Conservation (phyloP, 2,329 filamentous ascomycete species). For the Aspergillus carbonarius region DNA sequence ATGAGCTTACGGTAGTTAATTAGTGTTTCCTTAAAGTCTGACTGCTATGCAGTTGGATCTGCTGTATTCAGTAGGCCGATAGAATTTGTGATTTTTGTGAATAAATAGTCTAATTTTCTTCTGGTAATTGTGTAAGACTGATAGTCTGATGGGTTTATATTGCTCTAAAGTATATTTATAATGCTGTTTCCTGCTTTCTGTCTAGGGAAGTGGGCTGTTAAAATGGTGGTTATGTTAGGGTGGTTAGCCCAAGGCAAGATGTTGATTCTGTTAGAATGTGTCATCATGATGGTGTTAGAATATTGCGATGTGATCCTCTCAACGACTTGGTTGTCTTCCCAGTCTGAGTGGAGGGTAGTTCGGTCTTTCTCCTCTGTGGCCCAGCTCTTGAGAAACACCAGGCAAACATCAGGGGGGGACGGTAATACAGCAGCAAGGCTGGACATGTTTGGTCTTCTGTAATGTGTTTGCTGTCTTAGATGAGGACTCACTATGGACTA, state of each 20-base stretch:
- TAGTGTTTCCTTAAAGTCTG: constrained; percentile 31
- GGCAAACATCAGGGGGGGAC: neutral
- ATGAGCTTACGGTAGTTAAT: constrained; percentile 51
- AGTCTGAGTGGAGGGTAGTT: neutral
- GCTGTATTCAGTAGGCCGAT: neutral
- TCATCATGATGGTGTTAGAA: constrained; percentile 56
- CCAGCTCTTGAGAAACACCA: neutral
- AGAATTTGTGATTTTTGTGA: neutral
- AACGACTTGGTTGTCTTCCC: neutral
- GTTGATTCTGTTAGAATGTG: constrained; percentile 63
- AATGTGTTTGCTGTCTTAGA: neutral
- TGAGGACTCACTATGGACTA: neutral
- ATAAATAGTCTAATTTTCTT: neutral
- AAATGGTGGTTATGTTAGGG: constrained; percentile 62
- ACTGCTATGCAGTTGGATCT: neutral
- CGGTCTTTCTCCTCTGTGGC: neutral
- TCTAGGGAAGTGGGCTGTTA: constrained; percentile 65
- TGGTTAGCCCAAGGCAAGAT: constrained; percentile 64
- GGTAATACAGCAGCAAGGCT: neutral
- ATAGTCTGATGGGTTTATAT: constrained; percentile 51
- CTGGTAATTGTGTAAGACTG: constrained; percentile 63
- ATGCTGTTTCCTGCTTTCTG: constrained; percentile 49
- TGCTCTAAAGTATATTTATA: constrained; percentile 24
- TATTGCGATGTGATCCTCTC: neutral
- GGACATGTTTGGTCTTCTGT: neutral